phyloP scores from a whole-genome alignment of 2,329 filamentous ascomycete genomes.

The Sarocladiaceae sp. region DNA sequence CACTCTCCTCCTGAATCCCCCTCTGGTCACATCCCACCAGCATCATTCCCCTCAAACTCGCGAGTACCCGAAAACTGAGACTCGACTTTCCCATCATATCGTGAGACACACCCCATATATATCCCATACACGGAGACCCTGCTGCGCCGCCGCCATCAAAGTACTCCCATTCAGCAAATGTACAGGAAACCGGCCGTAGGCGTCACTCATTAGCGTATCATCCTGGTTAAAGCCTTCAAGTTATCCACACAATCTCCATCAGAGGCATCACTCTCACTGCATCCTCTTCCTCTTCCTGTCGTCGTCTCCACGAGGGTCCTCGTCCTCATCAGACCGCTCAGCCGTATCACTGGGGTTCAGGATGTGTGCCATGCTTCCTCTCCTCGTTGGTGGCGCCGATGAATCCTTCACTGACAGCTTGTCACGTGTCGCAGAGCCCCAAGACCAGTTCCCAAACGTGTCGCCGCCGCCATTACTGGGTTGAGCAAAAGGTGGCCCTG shows the following conservation, averaged over 20 bases:
- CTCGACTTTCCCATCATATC: no score
- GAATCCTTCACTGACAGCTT: constrained; percentile 47
- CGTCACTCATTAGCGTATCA: constrained; percentile 2
- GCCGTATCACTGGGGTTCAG: constrained; percentile 53
- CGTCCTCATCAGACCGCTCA: constrained; percentile 50
- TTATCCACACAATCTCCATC: not conserved
- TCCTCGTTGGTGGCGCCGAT: constrained; percentile 49
- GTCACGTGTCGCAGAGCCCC: constrained; percentile 41
- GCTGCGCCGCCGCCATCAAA: no score
- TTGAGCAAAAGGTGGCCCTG: constrained; percentile 38
- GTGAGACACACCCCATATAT: no score
- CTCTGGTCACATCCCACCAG: not conserved
- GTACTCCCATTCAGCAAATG: not conserved
- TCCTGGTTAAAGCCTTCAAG: not conserved
- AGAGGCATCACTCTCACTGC: constrained; percentile 28
- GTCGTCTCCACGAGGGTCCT: constrained; percentile 48
- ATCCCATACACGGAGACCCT: no score
- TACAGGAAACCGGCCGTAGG: not conserved
- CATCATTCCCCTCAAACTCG: not conserved
- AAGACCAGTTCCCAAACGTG: constrained; percentile 50
- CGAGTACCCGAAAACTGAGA: no score
- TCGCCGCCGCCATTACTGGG: constrained; percentile 33
- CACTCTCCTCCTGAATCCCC: constrained; percentile 1
- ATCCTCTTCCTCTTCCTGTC: constrained; percentile 58
- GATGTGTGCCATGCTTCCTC: constrained; percentile 58